Percentiles rank a stretch among this genome's conserved stretches.
These are phyloP conservation scores for Penicillium sp. DNA, from an alignment of 2,329 filamentous ascomycete genomes.

Conservation along the genomic window DNA sequence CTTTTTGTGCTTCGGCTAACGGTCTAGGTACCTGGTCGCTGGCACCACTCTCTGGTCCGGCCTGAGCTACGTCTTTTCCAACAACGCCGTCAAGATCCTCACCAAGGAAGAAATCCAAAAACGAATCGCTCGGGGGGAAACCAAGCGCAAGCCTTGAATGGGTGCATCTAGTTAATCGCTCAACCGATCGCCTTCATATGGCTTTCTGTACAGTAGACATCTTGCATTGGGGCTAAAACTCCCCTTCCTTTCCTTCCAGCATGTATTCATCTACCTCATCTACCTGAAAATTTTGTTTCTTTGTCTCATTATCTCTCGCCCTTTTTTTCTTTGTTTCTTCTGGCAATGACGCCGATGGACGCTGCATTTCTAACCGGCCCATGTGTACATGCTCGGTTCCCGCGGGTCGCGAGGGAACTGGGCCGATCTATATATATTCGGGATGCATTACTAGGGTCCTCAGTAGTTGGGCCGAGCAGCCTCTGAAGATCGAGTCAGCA, in stretches of 20 bases:
- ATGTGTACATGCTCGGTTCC: no score
- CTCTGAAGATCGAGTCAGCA: no score
- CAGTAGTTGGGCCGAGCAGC: no score
- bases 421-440: no score
- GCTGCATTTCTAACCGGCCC: background rate
- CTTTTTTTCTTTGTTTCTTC: no score
- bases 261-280: background rate
- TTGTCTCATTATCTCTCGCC: no score
- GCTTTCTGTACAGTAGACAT: slow-evolving; percentile 8
- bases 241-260: background rate
- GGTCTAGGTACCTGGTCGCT: slow-evolving; percentile 76
- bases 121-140: slow-evolving; percentile 36
- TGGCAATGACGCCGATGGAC: background rate
- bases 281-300: background rate
- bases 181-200: background rate
- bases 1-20: slow-evolving; percentile 5
- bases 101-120: slow-evolving; percentile 48
- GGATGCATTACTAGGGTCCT: no score
- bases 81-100: slow-evolving; percentile 89
- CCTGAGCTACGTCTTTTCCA: slow-evolving; percentile 86
- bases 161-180: background rate
- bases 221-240: background rate
- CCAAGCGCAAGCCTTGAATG: slow-evolving; percentile 28
- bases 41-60: slow-evolving; percentile 93
- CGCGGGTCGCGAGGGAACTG: no score